phyloP scores from a whole-genome alignment of 306 rosid genomes.

The Quercus agrifolia region DNA sequence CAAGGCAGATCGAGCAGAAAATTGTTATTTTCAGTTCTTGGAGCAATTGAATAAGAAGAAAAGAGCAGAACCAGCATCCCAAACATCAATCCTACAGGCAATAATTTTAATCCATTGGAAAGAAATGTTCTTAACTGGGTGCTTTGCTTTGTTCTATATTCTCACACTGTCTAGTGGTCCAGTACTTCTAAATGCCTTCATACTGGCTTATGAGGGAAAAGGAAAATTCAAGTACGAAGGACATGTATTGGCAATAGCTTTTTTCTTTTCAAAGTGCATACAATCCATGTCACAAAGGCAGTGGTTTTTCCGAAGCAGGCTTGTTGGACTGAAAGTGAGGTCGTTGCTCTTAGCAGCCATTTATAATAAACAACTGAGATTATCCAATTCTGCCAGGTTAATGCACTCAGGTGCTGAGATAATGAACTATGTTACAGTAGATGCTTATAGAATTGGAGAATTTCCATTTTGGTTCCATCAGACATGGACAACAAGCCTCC shows the following conservation, averaged over 20 bases:
- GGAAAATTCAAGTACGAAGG: slow-evolving; percentile 67
- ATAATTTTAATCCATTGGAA: too few species aligned
- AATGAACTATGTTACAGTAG: slow-evolving; percentile 75
- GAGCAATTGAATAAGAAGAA: slow-evolving; percentile 35
- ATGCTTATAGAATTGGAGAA: slow-evolving; percentile 81
- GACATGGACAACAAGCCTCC: slow-evolving; percentile 65
- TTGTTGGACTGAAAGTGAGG: slow-evolving; percentile 57
- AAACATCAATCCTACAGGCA: too few species aligned
- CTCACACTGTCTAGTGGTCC: too few species aligned
- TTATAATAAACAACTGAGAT: slow-evolving; percentile 49
- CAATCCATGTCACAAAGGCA: slow-evolving; percentile 77
- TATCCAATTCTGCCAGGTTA: slow-evolving; percentile 57
- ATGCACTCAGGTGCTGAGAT: slow-evolving; percentile 73
- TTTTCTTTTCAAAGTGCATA: slow-evolving; percentile 49
- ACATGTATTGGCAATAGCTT: slow-evolving; percentile 39
- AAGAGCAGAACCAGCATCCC: too few species aligned
- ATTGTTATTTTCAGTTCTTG: too few species aligned
- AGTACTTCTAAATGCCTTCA: slow-evolving; percentile 56
- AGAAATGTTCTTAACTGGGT: too few species aligned
- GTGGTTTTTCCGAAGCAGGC: slow-evolving; percentile 60
- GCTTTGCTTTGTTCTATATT: too few species aligned
- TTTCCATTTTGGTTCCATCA: slow-evolving; percentile 81
- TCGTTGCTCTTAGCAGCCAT: slow-evolving; percentile 60
- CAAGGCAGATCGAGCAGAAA: too few species aligned
- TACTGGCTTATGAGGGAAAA: slow-evolving; percentile 66